Percentiles rank a stretch among this genome's conserved stretches.
phyloP scores from a whole-genome alignment of 495 filamentous ascomycete genomes.

The Penicillium egyptiacum region DNA sequence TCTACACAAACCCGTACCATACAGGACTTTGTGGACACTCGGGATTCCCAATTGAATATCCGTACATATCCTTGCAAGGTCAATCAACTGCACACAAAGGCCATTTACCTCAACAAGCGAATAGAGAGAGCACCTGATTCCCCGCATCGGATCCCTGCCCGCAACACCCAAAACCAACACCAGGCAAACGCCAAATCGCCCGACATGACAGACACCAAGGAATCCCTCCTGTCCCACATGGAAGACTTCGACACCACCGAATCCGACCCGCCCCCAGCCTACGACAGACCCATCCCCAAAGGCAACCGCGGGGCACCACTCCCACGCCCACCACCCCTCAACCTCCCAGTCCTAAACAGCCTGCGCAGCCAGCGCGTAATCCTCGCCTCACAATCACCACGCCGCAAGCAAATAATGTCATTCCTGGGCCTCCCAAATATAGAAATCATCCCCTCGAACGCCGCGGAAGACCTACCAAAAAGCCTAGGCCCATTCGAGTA shows the following conservation, averaged over 20 bases:
- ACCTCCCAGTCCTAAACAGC: slow-evolving; percentile 71
- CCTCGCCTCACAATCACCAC: slow-evolving; percentile 83
- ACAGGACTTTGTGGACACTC: not conserved
- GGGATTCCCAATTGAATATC: not conserved
- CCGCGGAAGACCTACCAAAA: slow-evolving; percentile 82
- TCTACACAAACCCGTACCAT: not conserved
- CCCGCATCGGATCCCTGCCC: slow-evolving; percentile 8
- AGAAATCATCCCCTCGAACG: slow-evolving; percentile 78
- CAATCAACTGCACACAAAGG: not conserved
- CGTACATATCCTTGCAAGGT: not conserved
- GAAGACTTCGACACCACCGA: slow-evolving; percentile 10
- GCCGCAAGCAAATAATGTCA: slow-evolving; percentile 73
- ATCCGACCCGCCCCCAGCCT: slow-evolving; percentile 39
- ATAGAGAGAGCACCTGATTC: not conserved
- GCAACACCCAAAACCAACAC: slow-evolving; percentile 9
- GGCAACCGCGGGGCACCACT: slow-evolving; percentile 31
- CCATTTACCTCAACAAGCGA: not conserved
- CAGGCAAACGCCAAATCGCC: slow-evolving; percentile 3
- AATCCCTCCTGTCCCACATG: slow-evolving; percentile 28
- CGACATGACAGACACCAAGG: slow-evolving; percentile 39
- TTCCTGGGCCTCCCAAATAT: slow-evolving; percentile 72
- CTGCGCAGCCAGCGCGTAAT: slow-evolving; percentile 75
- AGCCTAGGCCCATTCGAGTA: slow-evolving; percentile 82
- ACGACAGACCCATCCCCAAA: slow-evolving; percentile 27
- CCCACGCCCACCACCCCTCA: slow-evolving; percentile 61